Base-by-base conservation (phyloP, 1,139 yeast genomes). In the Geotrichum candidum region DNA sequence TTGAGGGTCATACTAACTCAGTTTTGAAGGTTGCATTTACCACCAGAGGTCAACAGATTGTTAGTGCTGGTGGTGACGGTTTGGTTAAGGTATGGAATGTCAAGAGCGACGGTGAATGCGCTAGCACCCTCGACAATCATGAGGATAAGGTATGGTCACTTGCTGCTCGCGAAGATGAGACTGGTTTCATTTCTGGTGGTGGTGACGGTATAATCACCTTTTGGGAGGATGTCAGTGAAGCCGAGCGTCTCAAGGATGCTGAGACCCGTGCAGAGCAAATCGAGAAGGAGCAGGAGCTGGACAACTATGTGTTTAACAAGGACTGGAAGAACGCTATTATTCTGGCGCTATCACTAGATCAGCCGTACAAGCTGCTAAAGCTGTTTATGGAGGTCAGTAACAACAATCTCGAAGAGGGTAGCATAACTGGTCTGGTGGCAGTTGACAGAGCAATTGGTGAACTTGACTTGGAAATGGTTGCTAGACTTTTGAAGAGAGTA, bases 101-200 rank as follows among this genome's bases (percentile, higher is more conserved):
- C 61, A 79, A 84, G 60, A 55, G 61, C 11, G 76, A 84, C 3
- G 96, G 91, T 48, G 99, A 94, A 70, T 84, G 89, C 70, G 75
- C 87, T 38, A 84, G 87, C 65, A 92, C 98, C 0, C 79, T 91
- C 62, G 97, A 92, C 74, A 89, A 89, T 68, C 99, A 94, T 73
- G 90, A 87, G 65, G 96, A 92, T 74, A 84, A 96, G 76, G 91
- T 94, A 58, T 95, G 99, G 99, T 89, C 97, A 0, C 75, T 94
- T 63, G 85, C 86, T 59, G 78, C 82, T 1, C 54, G 60, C 6
- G 77, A 82, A 45, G 88, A 87, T 67, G 96, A 96, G 31, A 81
- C 81, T 15, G 80, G 81, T 60, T 81, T 94, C 63, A 83, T 90
- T 0, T 84, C 91, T 61, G 98, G 97, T 0, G 98, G 95, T 74